Base-by-base conservation (phyloP, 352 stramenopile species). In the Thalassiosira livingstoniorum region DNA sequence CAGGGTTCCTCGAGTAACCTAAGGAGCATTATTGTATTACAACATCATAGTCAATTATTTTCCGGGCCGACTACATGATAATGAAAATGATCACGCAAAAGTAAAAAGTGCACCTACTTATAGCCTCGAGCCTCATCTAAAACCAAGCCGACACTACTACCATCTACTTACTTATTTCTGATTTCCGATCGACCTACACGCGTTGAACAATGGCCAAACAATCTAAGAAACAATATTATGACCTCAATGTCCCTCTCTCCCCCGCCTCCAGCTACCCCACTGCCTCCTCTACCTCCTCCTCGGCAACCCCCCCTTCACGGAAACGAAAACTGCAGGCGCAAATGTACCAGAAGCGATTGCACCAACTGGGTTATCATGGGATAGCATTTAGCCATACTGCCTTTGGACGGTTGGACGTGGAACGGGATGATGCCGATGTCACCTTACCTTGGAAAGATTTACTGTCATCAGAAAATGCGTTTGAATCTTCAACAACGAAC, bases 341-440 rank as follows among this genome's bases (percentile, higher is more conserved):
- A 2, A 60, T 73, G 4, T 79, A 65, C 25, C 77, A 78, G 27
- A 47, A 39, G 25, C 68, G 77, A 11, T 54, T 84, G 0, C 68
- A 79, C 71, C 68, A 66, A 70, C 51, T 84, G 18, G 88, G 83
- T 31, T 91, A 86, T 75, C 66, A 69, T 25, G 71, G 74, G 27
- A 74, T 93, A 61, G 88, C 83, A 18, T 79, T 90, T 31, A 80
- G 63, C 29, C 86, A 93, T 54, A 90, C 80, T 43, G 65, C 87
- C 23, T 91, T 82, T 80, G 88, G 88, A 47, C 37, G 83, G 35
- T 73, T 82, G 25, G 82, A 80, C 37, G 23, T 60, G 18, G 77
- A 79, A 1, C 47, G 70, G 63, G 87, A 92, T 69, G 63, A 72
- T 67, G 85, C 77, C 21, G 68, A 86, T 69, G 29, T 70, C 10